Percentiles rank a stretch among this genome's conserved stretches.
phyloP scores from a whole-genome alignment of 768 basidiomycete genomes.

The Leccinum variicolor region DNA sequence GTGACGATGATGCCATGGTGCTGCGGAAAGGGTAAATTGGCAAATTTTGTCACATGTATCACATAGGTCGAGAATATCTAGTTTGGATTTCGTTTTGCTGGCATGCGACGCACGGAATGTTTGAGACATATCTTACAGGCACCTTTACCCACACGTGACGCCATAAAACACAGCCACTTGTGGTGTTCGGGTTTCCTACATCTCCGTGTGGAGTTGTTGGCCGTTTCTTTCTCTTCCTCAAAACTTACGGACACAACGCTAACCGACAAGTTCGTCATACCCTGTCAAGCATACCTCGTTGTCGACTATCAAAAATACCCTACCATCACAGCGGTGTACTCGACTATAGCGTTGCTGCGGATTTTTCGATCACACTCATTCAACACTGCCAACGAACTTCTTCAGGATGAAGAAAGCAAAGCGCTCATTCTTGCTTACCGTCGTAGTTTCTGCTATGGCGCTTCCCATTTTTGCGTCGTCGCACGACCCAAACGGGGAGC shows the following conservation, averaged over 20 bases:
- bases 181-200: slow-evolving; percentile 16
- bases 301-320: neutral
- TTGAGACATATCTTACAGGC: neutral
- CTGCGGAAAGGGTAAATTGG: too few species aligned
- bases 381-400: slow-evolving; percentile 7
- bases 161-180: slow-evolving; percentile 17
- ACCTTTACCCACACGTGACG: slow-evolving; percentile 19
- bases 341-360: slow-evolving; percentile 17
- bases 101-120: neutral
- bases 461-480: slow-evolving; percentile 24
- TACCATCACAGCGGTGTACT: slow-evolving; percentile 6
- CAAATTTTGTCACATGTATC: neutral
- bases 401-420: slow-evolving; percentile 22
- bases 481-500: slow-evolving; percentile 15
- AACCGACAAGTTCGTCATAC: neutral
- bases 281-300: neutral
- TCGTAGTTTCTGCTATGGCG: slow-evolving; percentile 25
- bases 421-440: slow-evolving; percentile 26
- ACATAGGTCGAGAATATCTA: neutral
- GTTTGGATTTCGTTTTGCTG: neutral
- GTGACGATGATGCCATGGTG: neutral
- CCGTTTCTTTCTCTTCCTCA: neutral
- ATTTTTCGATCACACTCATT: slow-evolving; percentile 27
- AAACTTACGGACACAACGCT: neutral
- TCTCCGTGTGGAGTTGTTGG: neutral